Percentiles rank a stretch among this genome's conserved stretches.
phyloP scores from a whole-genome alignment of 1,284 basidiomycete species.

The Ganoderma resinaceum region DNA sequence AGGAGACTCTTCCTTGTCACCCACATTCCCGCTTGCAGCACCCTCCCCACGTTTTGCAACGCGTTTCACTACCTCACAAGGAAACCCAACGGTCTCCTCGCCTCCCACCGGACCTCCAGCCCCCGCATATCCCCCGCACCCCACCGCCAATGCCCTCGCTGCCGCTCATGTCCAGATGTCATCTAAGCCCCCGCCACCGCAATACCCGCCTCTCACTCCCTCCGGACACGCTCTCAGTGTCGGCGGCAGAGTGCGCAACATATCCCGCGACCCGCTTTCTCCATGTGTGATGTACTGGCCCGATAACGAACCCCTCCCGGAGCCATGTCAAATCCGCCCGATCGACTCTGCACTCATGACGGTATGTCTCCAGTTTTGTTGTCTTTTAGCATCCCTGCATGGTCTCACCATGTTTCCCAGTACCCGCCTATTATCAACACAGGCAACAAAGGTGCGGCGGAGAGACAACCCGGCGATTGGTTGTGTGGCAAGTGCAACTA shows the following conservation, averaged over 20 bases:
- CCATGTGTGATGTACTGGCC: constrained; percentile 89
- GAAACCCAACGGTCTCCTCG: constrained; percentile 10
- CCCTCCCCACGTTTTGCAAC: constrained; percentile 36
- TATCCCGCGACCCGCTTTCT: constrained; percentile 69
- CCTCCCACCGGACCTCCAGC: constrained; percentile 4
- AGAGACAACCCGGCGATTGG: constrained; percentile 92
- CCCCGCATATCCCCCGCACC: constrained; percentile 13
- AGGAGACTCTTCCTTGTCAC: constrained; percentile 18
- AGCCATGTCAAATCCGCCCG: constrained; percentile 78
- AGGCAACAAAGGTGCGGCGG: constrained; percentile 86
- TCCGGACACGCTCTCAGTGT: constrained; percentile 75
- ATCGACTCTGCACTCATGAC: constrained; percentile 56
- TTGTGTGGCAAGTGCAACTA: constrained; percentile 85
- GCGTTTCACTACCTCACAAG: constrained; percentile 12
- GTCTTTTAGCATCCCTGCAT: not conserved
- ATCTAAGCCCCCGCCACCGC: constrained; percentile 42
- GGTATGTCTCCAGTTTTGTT: constrained; percentile 46
- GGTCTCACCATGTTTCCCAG: constrained; percentile 40
- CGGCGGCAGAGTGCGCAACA: constrained; percentile 78
- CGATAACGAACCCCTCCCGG: constrained; percentile 81
- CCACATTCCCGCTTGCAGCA: constrained; percentile 29
- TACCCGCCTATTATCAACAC: constrained; percentile 89
- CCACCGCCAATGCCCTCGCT: constrained; percentile 17
- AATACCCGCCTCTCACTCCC: constrained; percentile 77
- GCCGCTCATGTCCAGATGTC: constrained; percentile 22